Evolutionary conservation across 192 early-diverging fungal genomes (phyloP), one percentile per base, ranked within the genome.

Genomic region (Entophlyctis luteolus): DNA sequence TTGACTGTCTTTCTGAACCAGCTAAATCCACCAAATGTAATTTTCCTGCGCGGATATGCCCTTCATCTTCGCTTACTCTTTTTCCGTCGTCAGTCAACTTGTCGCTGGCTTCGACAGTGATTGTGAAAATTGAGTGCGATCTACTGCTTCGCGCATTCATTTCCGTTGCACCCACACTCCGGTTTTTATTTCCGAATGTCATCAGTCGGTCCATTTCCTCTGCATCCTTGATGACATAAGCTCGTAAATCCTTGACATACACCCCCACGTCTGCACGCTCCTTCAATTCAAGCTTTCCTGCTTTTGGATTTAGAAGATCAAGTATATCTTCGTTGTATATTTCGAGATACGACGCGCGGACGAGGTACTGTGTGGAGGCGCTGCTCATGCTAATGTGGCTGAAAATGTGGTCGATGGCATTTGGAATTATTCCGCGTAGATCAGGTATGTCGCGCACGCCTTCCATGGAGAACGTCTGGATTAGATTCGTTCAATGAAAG

Each of bases 291-390:
- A 87, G 76, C 46, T 80, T 77, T 12, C 71, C 75, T 27, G 68
- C 70, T 56, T 79, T 86, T 70, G 77, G 87, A 65, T 90, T 91
- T 23, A 96, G 79, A 42, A 96, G 74, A 66, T 96, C 94, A 49
- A 86, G 86, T 55, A 96, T 92, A 52, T 87, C 86, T 74, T 96
- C 94, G 71, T 96, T 94, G 82, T 96, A 96, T 70, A 94, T 94
- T 59, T 96, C 93, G 52, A 96, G 87, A 63, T 93, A 94, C 0
- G 92, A 93, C 4, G 90, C 93, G 38, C 87, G 83, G 72, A 93
- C 86, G 45, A 94, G 39, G 87, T 77, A 80, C 83, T 91, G 76
- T 79, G 86, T 75, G 83, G 76, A 20, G 69, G 83, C 8, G 72
- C 70, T 71, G n/a, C 77, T 58, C 36, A 70, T 48, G 6, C 31